A percentile compares a stretch with the other conserved stretches of the same genome.
phyloP scores from a whole-genome alignment of 805 yeast genomes.

The Candida peoriensis region DNA sequence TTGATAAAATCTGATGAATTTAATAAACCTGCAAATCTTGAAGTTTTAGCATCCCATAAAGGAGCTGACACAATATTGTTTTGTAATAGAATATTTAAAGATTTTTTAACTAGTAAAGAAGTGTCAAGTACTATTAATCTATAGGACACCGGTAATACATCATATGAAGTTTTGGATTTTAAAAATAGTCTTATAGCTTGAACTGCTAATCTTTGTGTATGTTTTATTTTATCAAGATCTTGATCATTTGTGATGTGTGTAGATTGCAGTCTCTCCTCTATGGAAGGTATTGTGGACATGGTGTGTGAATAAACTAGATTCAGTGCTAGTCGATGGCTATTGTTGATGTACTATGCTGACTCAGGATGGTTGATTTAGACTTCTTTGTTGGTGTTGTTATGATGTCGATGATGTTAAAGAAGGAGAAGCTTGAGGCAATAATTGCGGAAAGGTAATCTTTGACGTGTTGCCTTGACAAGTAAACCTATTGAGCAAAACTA shows the following conservation, averaged over 20 bases:
- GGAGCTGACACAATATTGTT: slow-evolving; percentile 97
- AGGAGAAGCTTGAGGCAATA: no score
- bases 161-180: slow-evolving; percentile 90
- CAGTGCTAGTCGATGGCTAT: background rate
- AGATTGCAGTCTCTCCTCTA: slow-evolving; percentile 20
- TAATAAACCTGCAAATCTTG: slow-evolving; percentile 89
- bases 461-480: no score
- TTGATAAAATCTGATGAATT: slow-evolving; percentile 92
- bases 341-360: background rate
- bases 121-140: slow-evolving; percentile 92
- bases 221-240: slow-evolving; percentile 8
- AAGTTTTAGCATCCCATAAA: slow-evolving; percentile 85
- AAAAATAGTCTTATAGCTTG: slow-evolving; percentile 79
- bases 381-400: background rate
- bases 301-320: no score
- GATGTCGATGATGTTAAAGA: background rate
- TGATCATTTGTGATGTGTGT: slow-evolving; percentile 17
- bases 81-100: slow-evolving; percentile 83
- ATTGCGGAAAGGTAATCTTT: no score
- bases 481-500: no score
- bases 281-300: slow-evolving; percentile 18
- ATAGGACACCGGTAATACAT: slow-evolving; percentile 93
- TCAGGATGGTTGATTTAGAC: no score
- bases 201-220: slow-evolving; percentile 60
- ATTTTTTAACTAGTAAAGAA: slow-evolving; percentile 80